Conservation (phyloP, 371 early-diverging fungal genomes). For the Zychaea mexicana region DNA sequence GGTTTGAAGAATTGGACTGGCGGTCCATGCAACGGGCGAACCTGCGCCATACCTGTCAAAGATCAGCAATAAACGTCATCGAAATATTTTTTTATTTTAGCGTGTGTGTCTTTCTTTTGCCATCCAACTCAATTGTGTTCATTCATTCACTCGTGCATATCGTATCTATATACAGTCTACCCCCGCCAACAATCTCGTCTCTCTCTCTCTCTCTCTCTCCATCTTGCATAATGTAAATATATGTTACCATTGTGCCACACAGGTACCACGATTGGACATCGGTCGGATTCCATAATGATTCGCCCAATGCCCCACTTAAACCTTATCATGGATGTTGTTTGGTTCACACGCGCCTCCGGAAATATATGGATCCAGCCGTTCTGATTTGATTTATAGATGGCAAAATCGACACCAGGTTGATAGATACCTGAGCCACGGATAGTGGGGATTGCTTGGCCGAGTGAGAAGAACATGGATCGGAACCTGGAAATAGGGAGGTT, state of each 20-base stretch:
- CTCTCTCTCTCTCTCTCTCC: too few species aligned
- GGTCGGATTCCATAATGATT: conserved; percentile 75
- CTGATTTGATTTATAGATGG: conserved; percentile 48
- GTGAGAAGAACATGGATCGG: conserved; percentile 69
- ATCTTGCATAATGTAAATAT: too few species aligned
- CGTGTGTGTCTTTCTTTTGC: too few species aligned
- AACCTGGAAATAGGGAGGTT: too few species aligned
- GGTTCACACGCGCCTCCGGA: conserved; percentile 83
- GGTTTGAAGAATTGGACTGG: conserved; percentile 39
- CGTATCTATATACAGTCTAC: too few species aligned
- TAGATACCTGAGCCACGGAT: conserved; percentile 85
- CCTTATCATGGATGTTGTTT: conserved; percentile 62
- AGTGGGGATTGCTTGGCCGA: conserved; percentile 83
- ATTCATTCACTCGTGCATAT: too few species aligned
- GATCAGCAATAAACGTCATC: too few species aligned
- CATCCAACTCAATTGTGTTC: background rate
- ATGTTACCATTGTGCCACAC: conserved; percentile 70
- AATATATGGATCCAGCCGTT: conserved; percentile 76
- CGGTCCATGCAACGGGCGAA: conserved; percentile 53
- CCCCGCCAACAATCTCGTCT: too few species aligned
- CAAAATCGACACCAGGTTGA: conserved; percentile 83
- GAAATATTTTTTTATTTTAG: too few species aligned
- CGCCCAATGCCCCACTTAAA: conserved; percentile 91
- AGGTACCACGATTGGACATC: conserved; percentile 69
- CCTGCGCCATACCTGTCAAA: conserved; percentile 43